Evolutionary conservation across 2,329 filamentous ascomycete species (phyloP).

Genomic region (Paecilomyces sp.): DNA sequence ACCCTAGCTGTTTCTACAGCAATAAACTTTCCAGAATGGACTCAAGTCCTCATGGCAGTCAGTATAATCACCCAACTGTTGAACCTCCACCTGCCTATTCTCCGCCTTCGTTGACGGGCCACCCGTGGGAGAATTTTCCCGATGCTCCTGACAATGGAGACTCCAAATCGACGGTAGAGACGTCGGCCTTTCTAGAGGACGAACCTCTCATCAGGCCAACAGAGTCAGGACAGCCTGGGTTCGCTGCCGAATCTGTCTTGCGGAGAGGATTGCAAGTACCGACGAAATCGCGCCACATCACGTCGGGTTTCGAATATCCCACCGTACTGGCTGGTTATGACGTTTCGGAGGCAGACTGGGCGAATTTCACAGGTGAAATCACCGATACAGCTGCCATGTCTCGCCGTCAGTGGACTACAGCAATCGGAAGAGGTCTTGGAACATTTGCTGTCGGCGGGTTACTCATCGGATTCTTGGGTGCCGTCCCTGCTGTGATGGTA

Average conservation of each 20-base stretch:
- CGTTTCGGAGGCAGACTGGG: conserved; percentile 17
- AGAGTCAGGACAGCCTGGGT: conserved; percentile 10
- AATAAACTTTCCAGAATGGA: neutral
- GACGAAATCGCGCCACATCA: conserved; percentile 14
- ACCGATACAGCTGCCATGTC: conserved; percentile 19
- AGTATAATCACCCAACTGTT: neutral
- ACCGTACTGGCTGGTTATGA: conserved; percentile 13
- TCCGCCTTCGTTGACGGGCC: neutral
- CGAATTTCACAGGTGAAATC: conserved; percentile 19
- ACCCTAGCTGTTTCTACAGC: neutral
- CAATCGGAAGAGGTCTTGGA: conserved; percentile 21
- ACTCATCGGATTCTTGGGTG: conserved; percentile 22
- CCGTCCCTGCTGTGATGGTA: conserved; percentile 20
- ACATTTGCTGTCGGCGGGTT: conserved; percentile 21
- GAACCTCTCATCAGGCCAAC: conserved; percentile 9
- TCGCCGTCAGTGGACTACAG: conserved; percentile 20
- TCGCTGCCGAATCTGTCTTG: conserved; percentile 11
- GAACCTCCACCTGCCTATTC: neutral
- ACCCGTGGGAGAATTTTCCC: neutral
- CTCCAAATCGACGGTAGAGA: conserved; percentile 1
- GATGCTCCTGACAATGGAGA: neutral
- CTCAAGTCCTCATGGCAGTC: neutral
- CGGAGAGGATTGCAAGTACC: conserved; percentile 23
- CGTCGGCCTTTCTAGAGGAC: conserved; percentile 2
- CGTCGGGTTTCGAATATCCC: conserved; percentile 25